Conservation (phyloP, 257 asterid genomes). For the Solanum lignicaule region DNA sequence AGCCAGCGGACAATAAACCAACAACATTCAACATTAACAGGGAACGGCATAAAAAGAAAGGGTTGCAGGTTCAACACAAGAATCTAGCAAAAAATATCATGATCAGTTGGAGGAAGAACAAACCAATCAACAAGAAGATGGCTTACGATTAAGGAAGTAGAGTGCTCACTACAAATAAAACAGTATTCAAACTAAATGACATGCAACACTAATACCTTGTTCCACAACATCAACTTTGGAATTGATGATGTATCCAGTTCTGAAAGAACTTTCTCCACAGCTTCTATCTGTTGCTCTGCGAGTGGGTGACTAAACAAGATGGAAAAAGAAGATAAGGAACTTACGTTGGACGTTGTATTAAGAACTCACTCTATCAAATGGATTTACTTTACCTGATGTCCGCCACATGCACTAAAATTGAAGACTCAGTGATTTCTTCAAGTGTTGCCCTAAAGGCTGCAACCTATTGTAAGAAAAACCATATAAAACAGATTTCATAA, state of each 20-base stretch:
- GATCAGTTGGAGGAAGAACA: neutral
- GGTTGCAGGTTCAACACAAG: neutral
- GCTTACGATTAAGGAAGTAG: neutral
- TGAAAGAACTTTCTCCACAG: slow-evolving; percentile 89
- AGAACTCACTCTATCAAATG: neutral
- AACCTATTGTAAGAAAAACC: slow-evolving; percentile 38
- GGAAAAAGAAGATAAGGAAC: slow-evolving; percentile 22
- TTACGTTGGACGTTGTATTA: neutral
- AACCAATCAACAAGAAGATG: neutral
- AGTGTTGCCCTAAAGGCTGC: slow-evolving; percentile 99
- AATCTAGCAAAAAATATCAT: neutral
- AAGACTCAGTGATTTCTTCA: slow-evolving; percentile 88
- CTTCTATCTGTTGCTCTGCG: slow-evolving; percentile 83
- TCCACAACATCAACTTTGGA: slow-evolving; percentile 85
- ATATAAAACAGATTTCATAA: neutral
- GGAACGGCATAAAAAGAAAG: neutral
- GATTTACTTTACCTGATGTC: slow-evolving; percentile 64
- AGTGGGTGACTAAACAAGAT: slow-evolving; percentile 73
- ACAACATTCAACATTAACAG: neutral
- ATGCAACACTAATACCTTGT: slow-evolving; percentile 47
- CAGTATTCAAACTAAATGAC: neutral
- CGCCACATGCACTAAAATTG: slow-evolving; percentile 91
- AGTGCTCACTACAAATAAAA: neutral
- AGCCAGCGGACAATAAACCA: neutral
- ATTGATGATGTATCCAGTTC: slow-evolving; percentile 73